Evolutionary conservation across 192 early-diverging fungal species (phyloP).

Genomic region (Mortierella hygrophila): DNA sequence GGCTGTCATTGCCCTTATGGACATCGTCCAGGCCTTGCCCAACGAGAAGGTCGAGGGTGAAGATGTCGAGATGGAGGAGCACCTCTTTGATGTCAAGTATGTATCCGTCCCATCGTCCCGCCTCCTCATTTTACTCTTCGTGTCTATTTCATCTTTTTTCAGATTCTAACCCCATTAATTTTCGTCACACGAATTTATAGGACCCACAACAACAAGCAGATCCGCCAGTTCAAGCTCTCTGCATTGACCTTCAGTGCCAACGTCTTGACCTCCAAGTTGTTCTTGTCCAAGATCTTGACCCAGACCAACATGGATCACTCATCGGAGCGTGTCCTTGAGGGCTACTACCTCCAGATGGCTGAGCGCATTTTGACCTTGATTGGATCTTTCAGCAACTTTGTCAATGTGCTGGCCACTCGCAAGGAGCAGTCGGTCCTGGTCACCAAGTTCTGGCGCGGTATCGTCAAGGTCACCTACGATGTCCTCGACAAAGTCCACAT

Average conservation of each 20-base stretch:
- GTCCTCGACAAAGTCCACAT: conserved; percentile 81
- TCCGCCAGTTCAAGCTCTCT: conserved; percentile 75
- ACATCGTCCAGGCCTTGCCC: conserved; percentile 65
- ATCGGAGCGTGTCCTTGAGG: conserved; percentile 57
- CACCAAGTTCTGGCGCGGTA: conserved; percentile 63
- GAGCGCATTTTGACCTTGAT: conserved; percentile 70
- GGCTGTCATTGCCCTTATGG: conserved; percentile 71
- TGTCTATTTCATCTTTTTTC: not conserved
- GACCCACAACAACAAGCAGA: conserved; percentile 66
- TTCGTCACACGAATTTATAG: not conserved
- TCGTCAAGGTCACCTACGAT: conserved; percentile 75
- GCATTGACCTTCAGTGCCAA: conserved; percentile 67
- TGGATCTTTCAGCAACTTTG: conserved; percentile 64
- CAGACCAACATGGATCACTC: conserved; percentile 47
- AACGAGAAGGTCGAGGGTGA: conserved; percentile 59
- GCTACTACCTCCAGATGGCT: conserved; percentile 62
- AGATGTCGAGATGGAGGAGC: conserved; percentile 48
- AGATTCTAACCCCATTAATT: not conserved
- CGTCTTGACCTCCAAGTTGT: conserved; percentile 63
- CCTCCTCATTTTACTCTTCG: conserved; percentile 13
- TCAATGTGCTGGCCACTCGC: conserved; percentile 37
- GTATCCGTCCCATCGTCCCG: conserved; percentile 20
- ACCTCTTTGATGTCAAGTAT: conserved; percentile 45
- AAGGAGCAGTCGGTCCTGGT: conserved; percentile 48
- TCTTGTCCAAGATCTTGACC: conserved; percentile 64